A percentile compares a stretch with the other conserved stretches of the same genome.
phyloP scores from a whole-genome alignment of 2,329 filamentous ascomycete genomes.

The Boeremia exigua region DNA sequence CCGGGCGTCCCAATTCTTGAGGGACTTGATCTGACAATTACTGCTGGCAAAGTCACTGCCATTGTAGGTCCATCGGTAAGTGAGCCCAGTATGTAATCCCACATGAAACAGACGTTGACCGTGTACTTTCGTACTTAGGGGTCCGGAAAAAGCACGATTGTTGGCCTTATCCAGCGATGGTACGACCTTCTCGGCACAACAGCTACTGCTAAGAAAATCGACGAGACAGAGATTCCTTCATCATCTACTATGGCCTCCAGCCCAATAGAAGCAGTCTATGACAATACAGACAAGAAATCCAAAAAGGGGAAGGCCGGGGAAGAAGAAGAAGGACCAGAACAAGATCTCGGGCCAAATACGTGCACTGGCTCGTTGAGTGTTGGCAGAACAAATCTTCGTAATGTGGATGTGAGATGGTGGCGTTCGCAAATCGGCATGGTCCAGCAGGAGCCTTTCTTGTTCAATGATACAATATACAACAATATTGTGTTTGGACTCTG shows the following conservation, averaged over 20 bases:
- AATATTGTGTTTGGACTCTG: slow-evolving; percentile 49
- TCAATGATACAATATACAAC: slow-evolving; percentile 49
- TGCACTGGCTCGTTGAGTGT: slow-evolving; percentile 42
- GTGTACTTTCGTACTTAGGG: no score
- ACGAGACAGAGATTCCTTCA: no score
- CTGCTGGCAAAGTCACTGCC: slow-evolving; percentile 71
- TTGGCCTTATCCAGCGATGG: slow-evolving; percentile 74
- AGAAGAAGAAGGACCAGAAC: slow-evolving; percentile 21
- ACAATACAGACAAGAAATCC: slow-evolving; percentile 1
- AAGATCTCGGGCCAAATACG: slow-evolving; percentile 37
- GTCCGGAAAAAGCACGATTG: slow-evolving; percentile 76
- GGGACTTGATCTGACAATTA: slow-evolving; percentile 63
- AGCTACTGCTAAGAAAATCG: slow-evolving; percentile 16
- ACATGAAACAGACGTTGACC: no score
- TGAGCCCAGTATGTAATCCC: no score
- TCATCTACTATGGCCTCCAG: no score
- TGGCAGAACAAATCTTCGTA: slow-evolving; percentile 35
- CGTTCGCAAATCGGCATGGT: slow-evolving; percentile 54
- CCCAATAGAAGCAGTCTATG: neutral
- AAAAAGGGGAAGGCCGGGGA: neutral
- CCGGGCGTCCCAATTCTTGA: slow-evolving; percentile 70
- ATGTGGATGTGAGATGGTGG: slow-evolving; percentile 52
- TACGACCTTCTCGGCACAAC: slow-evolving; percentile 60
- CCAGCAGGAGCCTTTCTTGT: slow-evolving; percentile 51
- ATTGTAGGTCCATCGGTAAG: slow-evolving; percentile 78